phyloP scores from a whole-genome alignment of 345 rosid genomes.

The Populus alba region DNA sequence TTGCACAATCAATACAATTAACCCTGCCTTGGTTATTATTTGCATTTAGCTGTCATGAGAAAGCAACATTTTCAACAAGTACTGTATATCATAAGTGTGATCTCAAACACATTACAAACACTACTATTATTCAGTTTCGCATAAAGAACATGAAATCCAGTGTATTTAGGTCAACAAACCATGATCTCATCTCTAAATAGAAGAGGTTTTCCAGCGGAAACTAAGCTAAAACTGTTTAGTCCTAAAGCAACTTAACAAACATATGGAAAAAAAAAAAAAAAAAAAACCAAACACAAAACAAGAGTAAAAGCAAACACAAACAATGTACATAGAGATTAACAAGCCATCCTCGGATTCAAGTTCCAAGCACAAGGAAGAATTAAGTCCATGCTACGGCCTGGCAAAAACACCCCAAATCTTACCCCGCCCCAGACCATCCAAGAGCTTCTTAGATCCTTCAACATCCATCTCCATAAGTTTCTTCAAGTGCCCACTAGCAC shows the following conservation, averaged over 20 bases:
- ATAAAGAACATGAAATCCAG: constrained; percentile 14
- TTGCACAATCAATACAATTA: neutral
- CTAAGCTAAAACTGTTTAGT: constrained; percentile 18
- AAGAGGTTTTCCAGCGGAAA: constrained; percentile 10
- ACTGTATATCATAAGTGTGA: neutral
- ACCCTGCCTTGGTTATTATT: neutral
- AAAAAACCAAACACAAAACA: neutral
- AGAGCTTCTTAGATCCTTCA: constrained; percentile 79
- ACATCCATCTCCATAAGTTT: constrained; percentile 72
- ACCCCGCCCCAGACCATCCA: constrained; percentile 60
- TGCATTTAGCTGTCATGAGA: neutral
- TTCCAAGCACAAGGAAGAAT: neutral
- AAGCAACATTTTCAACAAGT: neutral
- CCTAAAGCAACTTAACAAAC: constrained; percentile 35
- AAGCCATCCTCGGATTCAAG: constrained; percentile 11
- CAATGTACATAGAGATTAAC: constrained; percentile 43
- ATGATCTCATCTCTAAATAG: constrained; percentile 33
- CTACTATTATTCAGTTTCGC: constrained; percentile 19
- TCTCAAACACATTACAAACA: constrained; percentile 6
- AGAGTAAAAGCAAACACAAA: constrained; percentile 23
- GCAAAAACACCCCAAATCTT: constrained; percentile 84
- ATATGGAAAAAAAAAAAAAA: constrained; percentile 38
- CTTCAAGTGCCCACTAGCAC: constrained; percentile 67
- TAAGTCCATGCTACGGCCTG: constrained; percentile 36
- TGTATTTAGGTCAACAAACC: constrained; percentile 36